Evolutionary conservation across 306 rosid species (phyloP).

Genomic region (Astragalus membranaceus): DNA sequence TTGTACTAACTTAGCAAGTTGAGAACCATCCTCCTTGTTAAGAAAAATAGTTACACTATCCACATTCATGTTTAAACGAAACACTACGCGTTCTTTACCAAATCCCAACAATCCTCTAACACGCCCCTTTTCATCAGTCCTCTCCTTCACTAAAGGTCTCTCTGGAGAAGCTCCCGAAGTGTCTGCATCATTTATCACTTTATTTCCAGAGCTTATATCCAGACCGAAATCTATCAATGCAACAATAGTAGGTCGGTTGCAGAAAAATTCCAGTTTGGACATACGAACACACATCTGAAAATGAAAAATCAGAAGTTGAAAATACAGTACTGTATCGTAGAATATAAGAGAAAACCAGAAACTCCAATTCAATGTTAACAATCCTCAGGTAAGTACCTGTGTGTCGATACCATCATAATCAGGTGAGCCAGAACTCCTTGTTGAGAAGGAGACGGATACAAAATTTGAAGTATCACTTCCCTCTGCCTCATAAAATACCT

Average conservation of each 20-base stretch:
- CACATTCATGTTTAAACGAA: constrained; percentile 75
- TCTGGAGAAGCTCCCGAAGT: constrained; percentile 32
- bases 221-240: constrained; percentile 82
- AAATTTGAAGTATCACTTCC: constrained; percentile 64
- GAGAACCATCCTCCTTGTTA: constrained; percentile 91
- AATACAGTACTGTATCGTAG: constrained; percentile 15
- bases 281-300: constrained; percentile 80
- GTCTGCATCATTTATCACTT: constrained; percentile 29
- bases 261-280: constrained; percentile 85
- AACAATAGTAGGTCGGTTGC: constrained; percentile 89
- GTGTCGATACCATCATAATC: constrained; percentile 87
- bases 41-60: constrained; percentile 86
- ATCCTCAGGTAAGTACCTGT: constrained; percentile 53
- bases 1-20: constrained; percentile 83
- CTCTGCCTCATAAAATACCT: constrained; percentile 68
- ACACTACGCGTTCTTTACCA: constrained; percentile 83
- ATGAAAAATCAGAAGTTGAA: constrained; percentile 22
- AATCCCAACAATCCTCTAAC: constrained; percentile 84
- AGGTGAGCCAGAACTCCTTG: constrained; percentile 66
- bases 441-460: constrained; percentile 58
- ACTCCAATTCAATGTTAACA: constrained; percentile 4
- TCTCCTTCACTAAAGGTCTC: constrained; percentile 44
- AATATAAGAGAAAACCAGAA: constrained; percentile 6
- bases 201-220: constrained; percentile 53
- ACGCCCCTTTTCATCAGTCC: constrained; percentile 58